A percentile compares a stretch with the other conserved stretches of the same genome.
Evolutionary conservation across 2,329 filamentous ascomycete species (phyloP).

Genomic region (Penicillium frequentans): DNA sequence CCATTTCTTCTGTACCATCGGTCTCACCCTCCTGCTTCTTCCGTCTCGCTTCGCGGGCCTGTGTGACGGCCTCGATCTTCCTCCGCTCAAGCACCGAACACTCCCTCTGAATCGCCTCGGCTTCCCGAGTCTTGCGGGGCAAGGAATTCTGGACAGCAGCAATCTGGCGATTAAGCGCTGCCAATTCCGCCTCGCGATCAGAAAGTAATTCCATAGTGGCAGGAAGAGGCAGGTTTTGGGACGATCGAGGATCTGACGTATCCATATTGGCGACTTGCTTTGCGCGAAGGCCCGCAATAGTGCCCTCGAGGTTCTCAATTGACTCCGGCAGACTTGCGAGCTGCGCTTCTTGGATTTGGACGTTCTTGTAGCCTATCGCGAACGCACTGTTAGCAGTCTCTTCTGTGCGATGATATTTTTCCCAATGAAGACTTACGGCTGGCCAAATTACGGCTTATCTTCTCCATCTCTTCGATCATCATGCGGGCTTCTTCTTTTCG

Average conservation of each 20-base stretch:
- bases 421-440: slow-evolving; percentile 40
- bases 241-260: slow-evolving; percentile 45
- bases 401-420: background rate
- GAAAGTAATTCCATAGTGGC: slow-evolving; percentile 42
- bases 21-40: slow-evolving; percentile 46
- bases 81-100: slow-evolving; percentile 43
- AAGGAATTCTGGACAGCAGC: slow-evolving; percentile 44
- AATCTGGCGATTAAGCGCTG: slow-evolving; percentile 44
- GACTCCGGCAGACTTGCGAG: slow-evolving; percentile 53
- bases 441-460: slow-evolving; percentile 65
- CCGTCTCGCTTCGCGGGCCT: slow-evolving; percentile 48
- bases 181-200: slow-evolving; percentile 42
- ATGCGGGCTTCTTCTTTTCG: slow-evolving; percentile 76
- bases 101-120: slow-evolving; percentile 48
- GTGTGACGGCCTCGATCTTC: slow-evolving; percentile 46
- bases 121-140: slow-evolving; percentile 44
- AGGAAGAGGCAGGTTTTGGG: slow-evolving; percentile 41
- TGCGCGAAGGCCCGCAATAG: slow-evolving; percentile 52
- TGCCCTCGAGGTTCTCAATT: slow-evolving; percentile 53
- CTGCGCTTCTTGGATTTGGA: slow-evolving; percentile 54
- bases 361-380: slow-evolving; percentile 52
- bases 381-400: background rate
- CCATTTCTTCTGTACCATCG: slow-evolving; percentile 48
- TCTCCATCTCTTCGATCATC: slow-evolving; percentile 72
- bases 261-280: slow-evolving; percentile 63